phyloP scores from a whole-genome alignment of 345 rosid genomes.

The Cochlearia excelsa region DNA sequence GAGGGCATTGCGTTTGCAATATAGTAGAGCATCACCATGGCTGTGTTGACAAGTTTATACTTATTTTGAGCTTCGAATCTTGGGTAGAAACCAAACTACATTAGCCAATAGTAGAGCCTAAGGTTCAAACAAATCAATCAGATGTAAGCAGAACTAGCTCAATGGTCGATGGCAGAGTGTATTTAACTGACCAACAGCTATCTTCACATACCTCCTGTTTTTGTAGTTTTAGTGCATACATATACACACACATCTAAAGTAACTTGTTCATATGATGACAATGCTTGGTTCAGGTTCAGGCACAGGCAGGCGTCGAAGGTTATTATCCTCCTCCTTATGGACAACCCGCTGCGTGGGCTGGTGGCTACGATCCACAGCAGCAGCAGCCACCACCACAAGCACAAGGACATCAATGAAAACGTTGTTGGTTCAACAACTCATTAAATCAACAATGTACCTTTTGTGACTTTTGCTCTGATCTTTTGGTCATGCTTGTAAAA shows the following conservation, averaged over 20 bases:
- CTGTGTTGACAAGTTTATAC: neutral
- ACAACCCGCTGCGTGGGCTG: conserved; percentile 60
- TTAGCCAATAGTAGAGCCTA: conserved; percentile 14
- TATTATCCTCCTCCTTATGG: conserved; percentile 69
- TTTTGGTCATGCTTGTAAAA: neutral
- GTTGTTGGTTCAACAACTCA: neutral
- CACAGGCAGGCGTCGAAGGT: conserved; percentile 58
- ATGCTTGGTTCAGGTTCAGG: conserved; percentile 36
- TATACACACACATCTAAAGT: conserved; percentile 3
- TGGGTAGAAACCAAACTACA: conserved; percentile 7
- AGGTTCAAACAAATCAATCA: conserved; percentile 15
- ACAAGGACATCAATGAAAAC: conserved; percentile 55
- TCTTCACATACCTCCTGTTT: neutral
- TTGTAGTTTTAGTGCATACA: conserved; percentile 15
- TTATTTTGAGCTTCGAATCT: conserved; percentile 7
- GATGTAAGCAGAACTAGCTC: neutral
- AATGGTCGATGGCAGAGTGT: conserved; percentile 9
- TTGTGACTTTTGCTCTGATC: conserved; percentile 13
- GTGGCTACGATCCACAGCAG: conserved; percentile 64
- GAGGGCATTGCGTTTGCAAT: neutral
- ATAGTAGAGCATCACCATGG: conserved; percentile 2
- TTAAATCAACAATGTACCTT: conserved; percentile 3
- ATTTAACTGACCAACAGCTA: neutral
- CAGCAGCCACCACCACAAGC: conserved; percentile 36
- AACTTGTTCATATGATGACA: conserved; percentile 15